A percentile compares a stretch with the other conserved stretches of the same genome.
Conservation (phyloP, 2,329 filamentous ascomycete species). For the Colletotrichum sp. region DNA sequence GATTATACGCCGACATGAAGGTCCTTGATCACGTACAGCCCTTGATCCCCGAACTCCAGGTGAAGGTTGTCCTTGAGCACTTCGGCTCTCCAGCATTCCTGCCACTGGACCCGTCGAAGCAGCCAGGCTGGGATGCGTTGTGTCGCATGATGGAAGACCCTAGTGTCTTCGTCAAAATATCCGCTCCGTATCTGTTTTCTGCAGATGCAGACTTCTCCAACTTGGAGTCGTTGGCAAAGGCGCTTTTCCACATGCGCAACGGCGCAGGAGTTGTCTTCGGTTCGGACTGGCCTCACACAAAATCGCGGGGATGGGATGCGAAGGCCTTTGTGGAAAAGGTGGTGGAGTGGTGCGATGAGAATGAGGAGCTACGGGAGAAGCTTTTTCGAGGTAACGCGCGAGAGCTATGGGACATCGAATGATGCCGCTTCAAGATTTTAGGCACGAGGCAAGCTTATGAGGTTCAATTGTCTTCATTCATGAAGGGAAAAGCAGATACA, state of each 20-base stretch:
- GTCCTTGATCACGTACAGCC: background rate
- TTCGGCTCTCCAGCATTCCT: background rate
- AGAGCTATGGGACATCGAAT: background rate
- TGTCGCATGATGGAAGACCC: background rate
- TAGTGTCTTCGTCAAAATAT: background rate
- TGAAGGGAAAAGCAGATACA: no score
- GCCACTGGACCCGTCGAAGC: background rate
- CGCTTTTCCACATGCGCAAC: background rate
- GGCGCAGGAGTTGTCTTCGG: background rate
- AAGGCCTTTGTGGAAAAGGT: background rate
- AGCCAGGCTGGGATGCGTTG: background rate
- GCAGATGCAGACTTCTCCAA: accelerated
- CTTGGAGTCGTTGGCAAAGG: background rate
- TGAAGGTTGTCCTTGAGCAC: background rate
- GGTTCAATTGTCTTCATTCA: no score
- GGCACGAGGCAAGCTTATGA: background rate
- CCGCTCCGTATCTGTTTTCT: background rate
- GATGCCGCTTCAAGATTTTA: accelerated
- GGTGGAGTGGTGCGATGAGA: accelerated
- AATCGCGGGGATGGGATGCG: background rate
- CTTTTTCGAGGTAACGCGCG: background rate
- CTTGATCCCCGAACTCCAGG: background rate
- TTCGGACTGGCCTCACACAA: background rate
- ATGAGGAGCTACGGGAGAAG: background rate
- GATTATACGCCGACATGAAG: background rate